Base-by-base conservation (phyloP, 192 early-diverging fungal species). In the Backusella westeae region DNA sequence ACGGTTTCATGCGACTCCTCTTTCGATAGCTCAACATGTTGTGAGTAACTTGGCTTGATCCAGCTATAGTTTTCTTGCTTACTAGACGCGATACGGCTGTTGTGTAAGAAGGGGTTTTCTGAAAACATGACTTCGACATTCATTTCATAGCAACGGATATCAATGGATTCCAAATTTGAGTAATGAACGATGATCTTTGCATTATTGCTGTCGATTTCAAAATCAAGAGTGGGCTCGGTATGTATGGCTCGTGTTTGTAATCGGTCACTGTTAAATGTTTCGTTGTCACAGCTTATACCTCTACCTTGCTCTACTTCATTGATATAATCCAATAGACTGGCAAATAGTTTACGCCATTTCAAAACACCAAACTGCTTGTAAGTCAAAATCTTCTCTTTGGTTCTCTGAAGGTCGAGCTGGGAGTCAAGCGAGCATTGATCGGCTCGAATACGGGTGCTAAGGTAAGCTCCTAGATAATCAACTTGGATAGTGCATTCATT, bases 121-220 rank as follows among this genome's bases (percentile, higher is more conserved):
- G 87, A 88, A 69, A 88, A 88, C 76, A 86, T 84, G 17, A 81
- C 80, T 73, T 88, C 87, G 17, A 83, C 80, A 56, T 88, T 83
- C 19, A 86, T 85, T 4, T 72, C 79, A 42, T 88, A 88, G 32
- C 82, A 86, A 34, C 79, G 74, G 6, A 88, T 71, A 29, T 77
- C 73, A 15, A 86, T 56, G 2, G 80, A 71, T 0, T 74, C 53
- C 3, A 85, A 73, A 7, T 85, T 85, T 2, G 77, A 67, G 67
- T 82, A 81, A 14, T 73, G 77, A 14, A 88, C 74, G n/a, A 68
- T 56, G 21, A 29, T 49, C 14, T 66, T 29, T 23, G 85, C 77
- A 0, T 80, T 71, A 19, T n/a, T 14, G 6, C 35, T 68, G 29
- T 35, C 67, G 21, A 86, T 79, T 35, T 76, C 77, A 52, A 88